These are phyloP conservation scores for Curvularia sp. DNA, from an alignment of 2,329 filamentous ascomycete genomes.

Conservation along the genomic window DNA sequence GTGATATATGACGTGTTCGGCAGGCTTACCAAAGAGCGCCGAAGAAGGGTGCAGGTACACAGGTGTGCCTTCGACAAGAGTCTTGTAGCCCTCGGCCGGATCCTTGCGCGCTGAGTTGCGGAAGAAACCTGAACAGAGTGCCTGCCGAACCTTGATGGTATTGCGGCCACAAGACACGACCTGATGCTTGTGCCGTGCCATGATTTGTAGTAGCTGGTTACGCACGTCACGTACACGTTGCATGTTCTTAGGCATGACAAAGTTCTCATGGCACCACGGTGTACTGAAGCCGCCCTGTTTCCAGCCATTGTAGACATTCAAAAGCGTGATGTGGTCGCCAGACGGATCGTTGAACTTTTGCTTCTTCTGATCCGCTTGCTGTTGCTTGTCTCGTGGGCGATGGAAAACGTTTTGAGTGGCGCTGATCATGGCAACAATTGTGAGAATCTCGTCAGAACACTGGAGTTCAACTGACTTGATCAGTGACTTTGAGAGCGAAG, in stretches of 20 bases:
- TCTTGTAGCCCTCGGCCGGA: constrained; percentile 96
- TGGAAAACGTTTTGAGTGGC: constrained; percentile 84
- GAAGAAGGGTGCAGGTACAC: constrained; percentile 94
- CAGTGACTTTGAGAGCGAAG: constrained; percentile 85
- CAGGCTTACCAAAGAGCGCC: constrained; percentile 91
- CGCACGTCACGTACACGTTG: constrained; percentile 89
- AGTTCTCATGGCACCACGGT: constrained; percentile 97
- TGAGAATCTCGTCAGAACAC: constrained; percentile 93
- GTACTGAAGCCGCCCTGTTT: constrained; percentile 81
- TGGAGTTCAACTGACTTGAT: constrained; percentile 86
- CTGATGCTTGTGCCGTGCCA: constrained; percentile 85
- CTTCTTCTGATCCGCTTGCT: constrained; percentile 96
- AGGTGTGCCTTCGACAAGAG: constrained; percentile 90
- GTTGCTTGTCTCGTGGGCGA: constrained; percentile 95
- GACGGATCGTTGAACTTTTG: constrained; percentile 95
- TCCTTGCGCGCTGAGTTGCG: constrained; percentile 94
- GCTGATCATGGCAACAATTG: constrained; percentile 78
- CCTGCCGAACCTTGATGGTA: constrained; percentile 85
- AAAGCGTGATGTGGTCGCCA: constrained; percentile 90
- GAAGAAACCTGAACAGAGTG: constrained; percentile 94
- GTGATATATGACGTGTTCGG: constrained; percentile 96
- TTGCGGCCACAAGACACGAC: constrained; percentile 86
- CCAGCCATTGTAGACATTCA: constrained; percentile 99
- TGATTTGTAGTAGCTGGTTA: constrained; percentile 89
- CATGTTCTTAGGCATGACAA: constrained; percentile 91